A percentile compares a stretch with the other conserved stretches of the same genome.
phyloP scores from a whole-genome alignment of 176 grass and related monocot species.

The Oryza coarctata region DNA sequence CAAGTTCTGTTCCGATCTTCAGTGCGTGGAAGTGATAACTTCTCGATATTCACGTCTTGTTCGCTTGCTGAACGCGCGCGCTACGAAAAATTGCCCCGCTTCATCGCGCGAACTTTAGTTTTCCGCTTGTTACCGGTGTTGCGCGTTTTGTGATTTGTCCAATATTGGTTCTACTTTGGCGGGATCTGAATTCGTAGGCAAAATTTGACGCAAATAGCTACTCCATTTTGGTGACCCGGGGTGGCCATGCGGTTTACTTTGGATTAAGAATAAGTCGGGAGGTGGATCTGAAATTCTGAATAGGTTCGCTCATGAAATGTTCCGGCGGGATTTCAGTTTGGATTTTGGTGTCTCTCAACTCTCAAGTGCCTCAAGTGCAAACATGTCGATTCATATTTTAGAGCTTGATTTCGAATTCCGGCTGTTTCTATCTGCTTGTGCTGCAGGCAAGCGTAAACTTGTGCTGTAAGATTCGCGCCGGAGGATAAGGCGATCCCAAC shows the following conservation, averaged over 20 bases:
- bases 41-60: neutral
- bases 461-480: slow-evolving; percentile 18
- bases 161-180: neutral
- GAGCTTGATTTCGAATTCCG: neutral
- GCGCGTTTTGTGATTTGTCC: neutral
- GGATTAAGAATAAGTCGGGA: neutral
- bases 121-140: neutral
- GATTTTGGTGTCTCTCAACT: too few species aligned
- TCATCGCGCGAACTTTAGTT: too few species aligned
- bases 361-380: too few species aligned
- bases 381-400: neutral
- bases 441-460: neutral
- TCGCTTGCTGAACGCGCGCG: too few species aligned
- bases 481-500: neutral
- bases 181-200: neutral
- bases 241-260: neutral
- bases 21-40: neutral
- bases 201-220: neutral
- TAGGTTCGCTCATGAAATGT: neutral
- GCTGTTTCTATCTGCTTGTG: neutral
- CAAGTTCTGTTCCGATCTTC: neutral
- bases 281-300: too few species aligned
- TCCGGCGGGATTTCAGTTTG: neutral
- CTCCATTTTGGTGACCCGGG: neutral
- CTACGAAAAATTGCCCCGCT: too few species aligned